Percentiles rank a stretch among this genome's conserved stretches.
Conservation (phyloP, 371 early-diverging fungal species). For the Mucor ambiguus region DNA sequence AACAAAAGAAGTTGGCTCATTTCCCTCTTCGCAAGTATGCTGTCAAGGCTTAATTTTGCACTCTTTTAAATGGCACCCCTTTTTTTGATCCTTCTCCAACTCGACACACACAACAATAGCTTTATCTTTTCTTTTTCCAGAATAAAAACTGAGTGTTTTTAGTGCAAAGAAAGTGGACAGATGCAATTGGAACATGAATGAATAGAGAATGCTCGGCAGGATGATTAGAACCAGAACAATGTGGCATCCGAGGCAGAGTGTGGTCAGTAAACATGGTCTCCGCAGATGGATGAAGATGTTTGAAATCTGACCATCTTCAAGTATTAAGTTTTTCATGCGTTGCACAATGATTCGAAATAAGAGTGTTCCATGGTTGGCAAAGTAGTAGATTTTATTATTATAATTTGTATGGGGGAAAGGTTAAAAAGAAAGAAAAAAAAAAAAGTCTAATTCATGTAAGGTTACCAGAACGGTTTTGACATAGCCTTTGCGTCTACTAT, state of each 20-base stretch:
- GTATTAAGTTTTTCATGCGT: constrained; percentile 2
- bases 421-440: no score
- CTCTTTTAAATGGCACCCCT: background rate
- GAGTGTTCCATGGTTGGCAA: background rate
- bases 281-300: background rate
- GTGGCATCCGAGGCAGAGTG: no score
- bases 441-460: background rate
- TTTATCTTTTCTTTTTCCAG: background rate
- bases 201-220: no score
- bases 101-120: background rate
- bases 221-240: no score
- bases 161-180: background rate
- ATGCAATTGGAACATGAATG: no score
- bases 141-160: background rate
- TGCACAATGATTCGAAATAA: background rate
- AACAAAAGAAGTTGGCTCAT: constrained; percentile 83
- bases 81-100: background rate
- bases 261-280: no score
- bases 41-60: constrained; percentile 75
- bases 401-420: background rate
- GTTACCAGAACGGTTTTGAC: constrained; percentile 3
- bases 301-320: background rate
- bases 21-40: constrained; percentile 89
- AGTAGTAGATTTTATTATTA: background rate
- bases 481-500: background rate